These are phyloP conservation scores for Rutstroemia sydowiana DNA, from an alignment of 2,329 filamentous ascomycete genomes.

Conservation along the genomic window DNA sequence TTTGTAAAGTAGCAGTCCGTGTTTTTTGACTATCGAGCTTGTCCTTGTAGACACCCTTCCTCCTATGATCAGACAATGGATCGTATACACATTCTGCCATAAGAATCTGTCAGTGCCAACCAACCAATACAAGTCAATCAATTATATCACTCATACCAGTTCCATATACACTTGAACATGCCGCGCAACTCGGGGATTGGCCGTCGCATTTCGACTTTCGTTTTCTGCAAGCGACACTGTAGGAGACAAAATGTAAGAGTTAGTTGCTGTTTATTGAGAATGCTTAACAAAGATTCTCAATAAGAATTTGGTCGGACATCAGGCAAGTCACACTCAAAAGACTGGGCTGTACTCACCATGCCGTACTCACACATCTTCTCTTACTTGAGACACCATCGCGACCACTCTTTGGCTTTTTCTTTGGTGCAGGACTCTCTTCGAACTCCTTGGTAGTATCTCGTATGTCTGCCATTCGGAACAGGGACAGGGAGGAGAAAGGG, in stretches of 20 bases:
- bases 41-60: constrained; percentile 95
- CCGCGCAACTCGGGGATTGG: constrained; percentile 82
- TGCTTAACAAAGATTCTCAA: too few species aligned
- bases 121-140: neutral
- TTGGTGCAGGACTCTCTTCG: constrained; percentile 12
- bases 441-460: constrained; percentile 2
- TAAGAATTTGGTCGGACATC: too few species aligned
- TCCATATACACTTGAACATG: constrained; percentile 89
- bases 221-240: constrained; percentile 68
- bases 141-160: constrained; percentile 37
- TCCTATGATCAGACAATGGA: constrained; percentile 88
- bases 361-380: constrained; percentile 74
- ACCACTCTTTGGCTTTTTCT: constrained; percentile 28
- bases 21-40: constrained; percentile 86
- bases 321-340: too few species aligned
- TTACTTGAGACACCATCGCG: constrained; percentile 39
- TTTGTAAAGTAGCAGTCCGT: constrained; percentile 78
- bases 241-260: too few species aligned
- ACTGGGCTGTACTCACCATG: too few species aligned
- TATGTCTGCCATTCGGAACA: constrained; percentile 10
- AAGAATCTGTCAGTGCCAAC: constrained; percentile 4
- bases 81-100: constrained; percentile 78
- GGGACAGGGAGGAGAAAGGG: too few species aligned
- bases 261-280: too few species aligned
- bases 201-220: constrained; percentile 89